Base-by-base conservation (phyloP, 1,139 yeast genomes). In the Taphrina wiesneri region DNA sequence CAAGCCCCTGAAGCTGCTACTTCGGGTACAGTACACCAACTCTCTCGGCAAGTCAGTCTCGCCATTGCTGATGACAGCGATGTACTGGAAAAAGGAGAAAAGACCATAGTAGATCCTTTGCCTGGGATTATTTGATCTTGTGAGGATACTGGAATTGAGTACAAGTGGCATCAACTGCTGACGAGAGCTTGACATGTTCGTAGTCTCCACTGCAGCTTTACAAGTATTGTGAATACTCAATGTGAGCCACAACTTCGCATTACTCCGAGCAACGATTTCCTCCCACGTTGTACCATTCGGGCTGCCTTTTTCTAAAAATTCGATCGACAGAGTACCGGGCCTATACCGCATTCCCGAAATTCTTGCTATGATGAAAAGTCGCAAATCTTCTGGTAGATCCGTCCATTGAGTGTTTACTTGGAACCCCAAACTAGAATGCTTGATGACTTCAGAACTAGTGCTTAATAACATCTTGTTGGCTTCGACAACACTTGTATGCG, bases 41-140 rank as follows among this genome's bases (percentile, higher is more conserved):
- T 54, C 59, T 39, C 59, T 36, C 9, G 59, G 59, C 9, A 54
- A 4, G 25, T 54, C 59, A 15, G 59, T 17, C 21, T 54, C 59
- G 34, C 47, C 59, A 28, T 36, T 39, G 26, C 59, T 54, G 32
- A 54, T 41, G 11, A 54, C 59, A 28, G 59, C 59, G 26, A 54
- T 54, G 34, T 54, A 54, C 23, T 54, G 59, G 39, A 54, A 54
- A 11, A 54, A 25, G 3, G 36, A 17, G 49, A 28, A 54, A 5
- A 54, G 34, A 7, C 59, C 59, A 25, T 54, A 54, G 39, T 23
- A 54, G 23, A 54, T 25, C 9, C 59, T 21, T 39, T 39, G 32
- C 23, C 32, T 21, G 7, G 23, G 26, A 28, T n/a, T n/a, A 23
- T 54, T 54, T 36, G 46, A 36, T 7, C 34, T 36, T 5, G 36